Evolutionary conservation across 2,329 filamentous ascomycete species (phyloP).

Genomic region (Trichoderma oligosporum): DNA sequence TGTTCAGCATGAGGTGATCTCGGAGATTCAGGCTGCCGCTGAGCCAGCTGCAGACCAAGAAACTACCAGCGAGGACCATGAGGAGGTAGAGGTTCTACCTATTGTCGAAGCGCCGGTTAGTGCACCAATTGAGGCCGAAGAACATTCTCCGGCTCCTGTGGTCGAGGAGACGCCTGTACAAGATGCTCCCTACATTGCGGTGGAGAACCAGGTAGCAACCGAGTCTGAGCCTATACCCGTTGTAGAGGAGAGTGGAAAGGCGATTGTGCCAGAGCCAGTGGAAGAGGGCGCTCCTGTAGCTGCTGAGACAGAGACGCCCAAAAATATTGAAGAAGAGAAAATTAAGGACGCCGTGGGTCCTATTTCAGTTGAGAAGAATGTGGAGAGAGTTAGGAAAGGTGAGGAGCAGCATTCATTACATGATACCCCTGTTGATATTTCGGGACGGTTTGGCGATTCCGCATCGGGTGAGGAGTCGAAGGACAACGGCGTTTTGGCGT

Average conservation of each 20-base stretch:
- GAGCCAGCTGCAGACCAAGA: conserved; percentile 9
- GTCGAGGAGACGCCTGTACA: conserved; percentile 10
- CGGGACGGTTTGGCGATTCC: conserved; percentile 30
- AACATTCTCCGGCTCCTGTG: not conserved
- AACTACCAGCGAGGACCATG: not conserved
- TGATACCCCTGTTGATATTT: conserved; percentile 39
- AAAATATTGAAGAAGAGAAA: conserved; percentile 31
- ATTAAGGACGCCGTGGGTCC: conserved; percentile 40
- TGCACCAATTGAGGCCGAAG: conserved; percentile 6
- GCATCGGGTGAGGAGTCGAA: conserved; percentile 26
- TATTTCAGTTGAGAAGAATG: conserved; percentile 36
- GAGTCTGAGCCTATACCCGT: conserved; percentile 1
- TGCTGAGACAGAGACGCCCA: conserved; percentile 14
- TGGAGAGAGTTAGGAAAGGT: conserved; percentile 40
- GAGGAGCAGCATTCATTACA: conserved; percentile 38
- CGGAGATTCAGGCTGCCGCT: conserved; percentile 1
- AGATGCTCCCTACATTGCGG: conserved; percentile 8
- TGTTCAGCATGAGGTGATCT: not conserved
- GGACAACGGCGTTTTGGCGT: conserved; percentile 28
- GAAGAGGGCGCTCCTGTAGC: conserved; percentile 18
- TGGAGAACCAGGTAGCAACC: not conserved
- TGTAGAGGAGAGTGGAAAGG: conserved; percentile 2
- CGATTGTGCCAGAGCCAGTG: conserved; percentile 10
- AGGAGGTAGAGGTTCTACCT: not conserved
- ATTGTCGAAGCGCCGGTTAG: not conserved